These are phyloP conservation scores for Amauroascus niger DNA, from an alignment of 2,329 filamentous ascomycete species.

Conservation along the genomic window DNA sequence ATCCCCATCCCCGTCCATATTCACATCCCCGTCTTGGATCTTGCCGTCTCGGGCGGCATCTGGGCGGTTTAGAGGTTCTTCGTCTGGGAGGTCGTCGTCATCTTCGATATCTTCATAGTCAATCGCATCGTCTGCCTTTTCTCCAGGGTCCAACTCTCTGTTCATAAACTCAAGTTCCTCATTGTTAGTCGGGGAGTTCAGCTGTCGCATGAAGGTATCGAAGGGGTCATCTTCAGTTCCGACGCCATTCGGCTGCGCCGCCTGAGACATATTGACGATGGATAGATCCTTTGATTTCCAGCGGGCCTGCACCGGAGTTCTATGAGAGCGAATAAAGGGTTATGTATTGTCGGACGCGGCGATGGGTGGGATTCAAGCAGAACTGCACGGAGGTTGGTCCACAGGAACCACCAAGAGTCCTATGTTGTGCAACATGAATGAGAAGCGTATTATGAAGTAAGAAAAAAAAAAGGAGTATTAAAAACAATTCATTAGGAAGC, in stretches of 20 bases:
- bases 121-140: slow-evolving; percentile 85
- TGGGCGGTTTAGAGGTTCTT: slow-evolving; percentile 44
- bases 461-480: background rate
- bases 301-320: slow-evolving; percentile 3
- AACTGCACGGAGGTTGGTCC: background rate
- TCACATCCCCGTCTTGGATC: slow-evolving; percentile 7
- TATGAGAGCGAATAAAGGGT: background rate
- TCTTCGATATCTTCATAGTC: slow-evolving; percentile 89
- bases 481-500: background rate
- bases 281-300: background rate
- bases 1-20: slow-evolving; percentile 4
- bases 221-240: slow-evolving; percentile 33
- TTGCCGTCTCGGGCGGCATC: slow-evolving; percentile 4
- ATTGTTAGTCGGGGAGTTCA: slow-evolving; percentile 31
- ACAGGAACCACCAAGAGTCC: background rate
- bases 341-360: background rate
- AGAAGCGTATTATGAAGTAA: background rate
- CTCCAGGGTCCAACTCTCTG: slow-evolving; percentile 41
- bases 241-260: slow-evolving; percentile 24
- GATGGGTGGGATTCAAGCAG: background rate
- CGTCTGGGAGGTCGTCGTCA: slow-evolving; percentile 81
- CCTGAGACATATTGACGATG: slow-evolving; percentile 32
- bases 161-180: slow-evolving; percentile 33
- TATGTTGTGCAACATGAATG: background rate
- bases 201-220: slow-evolving; percentile 34